Evolutionary conservation across 2,329 filamentous ascomycete genomes (phyloP).

Genomic region (Fusarium globosum): DNA sequence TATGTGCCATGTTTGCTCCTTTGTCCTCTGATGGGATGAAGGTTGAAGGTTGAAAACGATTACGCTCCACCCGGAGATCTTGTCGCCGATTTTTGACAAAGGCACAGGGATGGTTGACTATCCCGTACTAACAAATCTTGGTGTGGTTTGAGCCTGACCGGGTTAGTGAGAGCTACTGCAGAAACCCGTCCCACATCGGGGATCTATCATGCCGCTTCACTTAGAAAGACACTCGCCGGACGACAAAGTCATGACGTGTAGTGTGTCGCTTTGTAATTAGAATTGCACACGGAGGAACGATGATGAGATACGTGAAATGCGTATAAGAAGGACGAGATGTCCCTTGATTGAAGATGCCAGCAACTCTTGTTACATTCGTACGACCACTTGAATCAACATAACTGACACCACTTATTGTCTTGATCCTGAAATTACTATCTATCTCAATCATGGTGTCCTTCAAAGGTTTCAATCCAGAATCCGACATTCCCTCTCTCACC

Average conservation of each 20-base stretch:
- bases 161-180: not conserved
- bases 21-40: not conserved
- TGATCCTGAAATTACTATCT: rapidly evolving
- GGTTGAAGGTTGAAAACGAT: not conserved
- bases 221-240: not conserved
- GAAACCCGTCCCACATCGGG: constrained; percentile 25
- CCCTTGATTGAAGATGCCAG: not conserved
- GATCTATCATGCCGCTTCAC: constrained; percentile 28
- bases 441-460: constrained; percentile 18
- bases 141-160: rapidly evolving
- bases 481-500: constrained; percentile 57
- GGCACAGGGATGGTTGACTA: not conserved
- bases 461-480: constrained; percentile 50
- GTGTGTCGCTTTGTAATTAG: constrained; percentile 17
- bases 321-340: not conserved
- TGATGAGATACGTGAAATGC: not conserved
- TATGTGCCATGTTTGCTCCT: not conserved
- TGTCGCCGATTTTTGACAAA: not conserved
- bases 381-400: not conserved
- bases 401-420: not conserved
- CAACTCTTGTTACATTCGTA: not conserved
- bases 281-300: rapidly evolving
- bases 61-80: constrained; percentile 4
- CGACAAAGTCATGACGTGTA: constrained; percentile 7
- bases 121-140: constrained; percentile 11